A percentile compares a stretch with the other conserved stretches of the same genome.
phyloP scores from a whole-genome alignment of 1,284 basidiomycete genomes.

The Rhodotorula glutinis region DNA sequence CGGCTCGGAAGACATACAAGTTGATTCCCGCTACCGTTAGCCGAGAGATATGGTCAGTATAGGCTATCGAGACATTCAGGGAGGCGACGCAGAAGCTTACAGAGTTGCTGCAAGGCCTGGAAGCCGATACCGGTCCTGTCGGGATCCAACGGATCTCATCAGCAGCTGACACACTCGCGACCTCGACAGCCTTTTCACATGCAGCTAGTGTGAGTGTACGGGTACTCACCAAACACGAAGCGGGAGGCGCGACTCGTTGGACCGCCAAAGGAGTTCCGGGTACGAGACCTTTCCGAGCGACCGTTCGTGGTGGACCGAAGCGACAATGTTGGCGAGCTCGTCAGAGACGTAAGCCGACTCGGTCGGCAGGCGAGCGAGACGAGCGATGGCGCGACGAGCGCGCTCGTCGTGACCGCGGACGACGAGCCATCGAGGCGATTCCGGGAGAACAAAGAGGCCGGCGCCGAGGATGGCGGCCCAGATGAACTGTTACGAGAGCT shows the following conservation, averaged over 20 bases:
- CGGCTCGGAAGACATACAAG: too few relatives aligned
- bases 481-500: constrained; percentile 47
- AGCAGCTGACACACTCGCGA: too few relatives aligned
- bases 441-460: constrained; percentile 63
- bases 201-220: too few relatives aligned
- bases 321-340: constrained; percentile 41
- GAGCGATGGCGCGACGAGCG: constrained; percentile 59
- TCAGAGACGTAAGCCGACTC: constrained; percentile 38
- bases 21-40: constrained; percentile 71
- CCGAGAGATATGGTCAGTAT: too few relatives aligned
- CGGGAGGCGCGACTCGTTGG: constrained; percentile 14
- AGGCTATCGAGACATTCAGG: too few relatives aligned
- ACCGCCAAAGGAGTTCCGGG: constrained; percentile 46
- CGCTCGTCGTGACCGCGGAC: constrained; percentile 61
- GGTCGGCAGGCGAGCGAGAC: constrained; percentile 28
- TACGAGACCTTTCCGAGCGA: constrained; percentile 45
- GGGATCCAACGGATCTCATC: too few relatives aligned
- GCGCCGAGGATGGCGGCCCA: constrained; percentile 59
- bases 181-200: too few relatives aligned
- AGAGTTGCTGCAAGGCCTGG: constrained; percentile 64
- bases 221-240: constrained; percentile 42
- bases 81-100: background rate
- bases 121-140: constrained; percentile 44
- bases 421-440: constrained; percentile 68
- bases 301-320: constrained; percentile 42